phyloP scores from a whole-genome alignment of 2,329 filamentous ascomycete genomes.

The Claviceps humidiphila region DNA sequence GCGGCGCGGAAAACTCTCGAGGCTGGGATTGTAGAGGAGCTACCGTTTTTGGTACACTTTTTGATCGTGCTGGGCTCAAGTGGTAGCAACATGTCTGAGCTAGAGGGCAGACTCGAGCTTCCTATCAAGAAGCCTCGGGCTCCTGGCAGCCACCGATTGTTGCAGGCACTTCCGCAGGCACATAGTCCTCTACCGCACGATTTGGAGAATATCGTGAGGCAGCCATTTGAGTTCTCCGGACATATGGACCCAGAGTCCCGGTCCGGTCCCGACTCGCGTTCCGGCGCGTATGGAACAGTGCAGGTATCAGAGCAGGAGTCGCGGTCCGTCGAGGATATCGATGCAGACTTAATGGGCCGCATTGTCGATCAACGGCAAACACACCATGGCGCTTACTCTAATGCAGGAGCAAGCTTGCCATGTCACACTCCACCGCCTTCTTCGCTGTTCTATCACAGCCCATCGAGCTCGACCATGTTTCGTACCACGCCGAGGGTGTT shows the following conservation, averaged over 20 bases:
- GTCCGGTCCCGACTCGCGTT: neutral
- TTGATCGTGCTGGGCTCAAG: conserved; percentile 23
- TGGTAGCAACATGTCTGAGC: neutral
- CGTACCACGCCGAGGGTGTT: conserved; percentile 1
- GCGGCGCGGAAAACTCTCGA: conserved; percentile 31
- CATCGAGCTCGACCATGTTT: conserved; percentile 2
- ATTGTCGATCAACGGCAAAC: neutral
- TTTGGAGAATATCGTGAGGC: neutral
- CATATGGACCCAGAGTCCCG: neutral
- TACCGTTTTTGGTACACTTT: conserved; percentile 25
- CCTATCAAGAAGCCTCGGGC: conserved; percentile 7
- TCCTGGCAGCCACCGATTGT: neutral
- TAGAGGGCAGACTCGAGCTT: conserved; percentile 2
- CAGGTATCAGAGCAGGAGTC: conserved; percentile 1
- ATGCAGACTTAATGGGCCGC: neutral
- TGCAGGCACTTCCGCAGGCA: neutral
- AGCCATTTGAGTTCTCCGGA: neutral
- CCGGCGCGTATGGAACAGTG: neutral
- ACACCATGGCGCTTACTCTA: neutral
- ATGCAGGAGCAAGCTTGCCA: conserved; percentile 2
- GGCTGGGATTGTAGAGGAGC: conserved; percentile 29
- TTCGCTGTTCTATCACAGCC: conserved; percentile 2
- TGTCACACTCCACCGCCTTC: conserved; percentile 1
- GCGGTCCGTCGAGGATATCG: conserved; percentile 3
- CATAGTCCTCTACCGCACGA: conserved; percentile 1